Evolutionary conservation across 768 basidiomycete genomes (phyloP), one percentile per base, ranked within the genome.

Genomic region (Lanmaoa pseudosensibilis): DNA sequence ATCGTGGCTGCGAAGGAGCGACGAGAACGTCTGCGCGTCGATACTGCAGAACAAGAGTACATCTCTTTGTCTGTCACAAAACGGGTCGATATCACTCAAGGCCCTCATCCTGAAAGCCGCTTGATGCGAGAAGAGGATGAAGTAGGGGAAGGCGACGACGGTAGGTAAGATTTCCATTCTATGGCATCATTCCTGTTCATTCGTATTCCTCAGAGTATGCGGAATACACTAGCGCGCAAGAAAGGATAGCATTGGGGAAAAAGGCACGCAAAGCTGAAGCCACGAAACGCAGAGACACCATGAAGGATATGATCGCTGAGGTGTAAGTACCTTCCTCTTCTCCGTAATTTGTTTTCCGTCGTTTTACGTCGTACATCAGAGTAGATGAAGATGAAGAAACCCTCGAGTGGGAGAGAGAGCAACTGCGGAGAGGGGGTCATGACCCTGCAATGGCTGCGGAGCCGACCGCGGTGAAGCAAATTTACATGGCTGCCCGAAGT

Each of bases 121-220:
- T 73, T 94, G 27, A 67, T 90, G 73, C 77, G 92, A 47, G 92
- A 94, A 71, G 92, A 94, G 39, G 92, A 94, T 69, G 90, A 94
- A 60, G 68, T 91, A 2, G 92, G 92, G 12, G 90, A 94, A 67
- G 91, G 86, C 3, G 92, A 94, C 38, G 92, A 94, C 59, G 92
- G 92, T 92, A 63, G 40, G 81, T 69, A 19, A 48, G 46, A 54
- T 21, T 50, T 51, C 16, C n/a, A 2, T 12, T 23, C 27, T 19
- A 34, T 32, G 19, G 4, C 5, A 36, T 36, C 50, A 57, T 57
- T 56, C 38, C 12, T 52, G 19, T 54, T 58, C 58, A 56, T 55
- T 39, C 45, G 34, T 44, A 50, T 41, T 41, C 16, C 39, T 43
- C 60, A 94, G 92, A 94, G 64, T 92, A 81, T 67, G 87, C 92